Evolutionary conservation across 345 rosid genomes (phyloP), one percentile per base, ranked within the genome.

Genomic region (Excoecaria agallocha): DNA sequence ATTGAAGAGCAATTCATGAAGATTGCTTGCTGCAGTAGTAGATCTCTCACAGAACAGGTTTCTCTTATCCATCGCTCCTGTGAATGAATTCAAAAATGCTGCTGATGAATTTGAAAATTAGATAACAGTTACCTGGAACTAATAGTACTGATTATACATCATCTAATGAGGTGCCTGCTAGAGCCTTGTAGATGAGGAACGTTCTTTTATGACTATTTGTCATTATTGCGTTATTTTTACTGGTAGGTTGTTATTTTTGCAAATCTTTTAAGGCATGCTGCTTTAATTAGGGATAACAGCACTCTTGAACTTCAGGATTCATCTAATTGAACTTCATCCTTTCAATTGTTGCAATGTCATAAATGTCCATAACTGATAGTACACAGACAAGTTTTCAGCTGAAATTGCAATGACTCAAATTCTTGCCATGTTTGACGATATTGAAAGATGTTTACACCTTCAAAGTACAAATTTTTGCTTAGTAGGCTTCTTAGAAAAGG

Each of bases 1-100:
- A 95, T 95, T 73, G 90, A 90, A 82, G 91, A 91, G 79, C 93
- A 91, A 66, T 89, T 91, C 87, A 85, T 82, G 94, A 90, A 82
- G 84, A 90, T 91, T 76, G 84, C 96, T 71, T 76, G 86, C 81
- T 89, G 94, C 87, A 76, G 82, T 77, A 85, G 90, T 35, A 90
- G 96, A 87, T 85, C 90, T 84, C 90, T 93, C 62, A 81, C 82
- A 13, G 88, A 84, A 77, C 89, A 93, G 98, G 98, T 91, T 68
- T 59, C 60, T 61, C 74, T 66, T 73, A 39, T 46, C 45, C 66
- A n/a, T 50, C 61, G 54, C 24, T 65, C 12, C 13, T 19, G 22
- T n/a, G 20, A 38, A 16, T 49, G 39, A 24, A 19, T 48, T 8
- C 39, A 58, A 39, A 22, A 46, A 22, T 43, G 49, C 46, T 64